Percentiles rank a stretch among this genome's conserved stretches.
phyloP scores from a whole-genome alignment of 306 rosid genomes.

The Vigna reflexopilosa region DNA sequence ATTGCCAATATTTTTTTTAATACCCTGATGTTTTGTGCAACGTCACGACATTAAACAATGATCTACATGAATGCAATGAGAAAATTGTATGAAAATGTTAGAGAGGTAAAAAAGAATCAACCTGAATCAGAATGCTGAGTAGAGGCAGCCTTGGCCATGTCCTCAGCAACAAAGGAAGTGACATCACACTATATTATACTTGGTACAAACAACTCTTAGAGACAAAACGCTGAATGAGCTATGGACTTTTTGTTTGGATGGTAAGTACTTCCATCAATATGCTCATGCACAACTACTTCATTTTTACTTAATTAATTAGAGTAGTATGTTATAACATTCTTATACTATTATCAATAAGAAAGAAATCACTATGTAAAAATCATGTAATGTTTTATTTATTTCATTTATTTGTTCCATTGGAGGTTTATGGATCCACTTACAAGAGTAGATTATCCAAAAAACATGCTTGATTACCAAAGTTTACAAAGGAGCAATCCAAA shows the following conservation, averaged over 20 bases:
- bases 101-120: constrained; percentile 18
- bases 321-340: too few species aligned
- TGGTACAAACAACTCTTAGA: constrained; percentile 57
- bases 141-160: constrained; percentile 66
- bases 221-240: constrained; percentile 55
- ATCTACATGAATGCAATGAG: neutral
- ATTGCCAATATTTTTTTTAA: constrained; percentile 43
- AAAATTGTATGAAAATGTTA: neutral
- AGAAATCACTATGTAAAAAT: too few species aligned
- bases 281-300: too few species aligned
- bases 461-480: constrained; percentile 57
- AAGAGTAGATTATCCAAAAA: constrained; percentile 65
- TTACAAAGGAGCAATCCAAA: too few species aligned
- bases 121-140: constrained; percentile 57
- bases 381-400: neutral
- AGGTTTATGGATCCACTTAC: constrained; percentile 68
- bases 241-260: constrained; percentile 58
- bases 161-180: constrained; percentile 96
- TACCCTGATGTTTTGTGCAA: constrained; percentile 48
- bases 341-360: too few species aligned
- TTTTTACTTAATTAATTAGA: too few species aligned
- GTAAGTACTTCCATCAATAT: neutral
- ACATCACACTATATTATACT: constrained; percentile 40
- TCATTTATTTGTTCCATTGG: neutral
- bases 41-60: constrained; percentile 40